Evolutionary conservation across 805 yeast species (phyloP).

Genomic region (Ogataea philodendri): DNA sequence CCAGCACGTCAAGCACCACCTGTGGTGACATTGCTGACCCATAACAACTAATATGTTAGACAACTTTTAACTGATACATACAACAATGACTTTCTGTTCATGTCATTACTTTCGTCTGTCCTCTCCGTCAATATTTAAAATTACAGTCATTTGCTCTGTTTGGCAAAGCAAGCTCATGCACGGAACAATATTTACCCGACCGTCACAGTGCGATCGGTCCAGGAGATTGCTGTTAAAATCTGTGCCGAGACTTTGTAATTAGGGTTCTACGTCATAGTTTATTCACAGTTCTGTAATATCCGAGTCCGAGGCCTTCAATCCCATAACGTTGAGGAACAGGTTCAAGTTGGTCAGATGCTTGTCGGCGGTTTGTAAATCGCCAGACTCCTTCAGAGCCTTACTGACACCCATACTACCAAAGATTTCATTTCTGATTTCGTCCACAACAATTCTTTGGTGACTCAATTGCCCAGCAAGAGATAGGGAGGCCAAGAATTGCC

Average conservation of each 20-base stretch:
- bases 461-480: constrained; percentile 87
- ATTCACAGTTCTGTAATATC: constrained; percentile 73
- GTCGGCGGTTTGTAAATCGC: constrained; percentile 48
- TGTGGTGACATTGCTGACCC: constrained; percentile 19
- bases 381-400: constrained; percentile 40
- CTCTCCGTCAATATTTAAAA: too few relatives aligned
- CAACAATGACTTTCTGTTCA: constrained; percentile 12
- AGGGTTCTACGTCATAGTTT: constrained; percentile 4
- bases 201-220: too few relatives aligned
- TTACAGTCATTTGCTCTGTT: constrained; percentile 1
- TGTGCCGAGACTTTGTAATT: too few relatives aligned
- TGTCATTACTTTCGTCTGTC: too few relatives aligned
- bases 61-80: constrained; percentile 4
- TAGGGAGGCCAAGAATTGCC: constrained; percentile 95
- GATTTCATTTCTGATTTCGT: constrained; percentile 89
- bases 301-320: constrained; percentile 84
- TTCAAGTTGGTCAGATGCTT: constrained; percentile 72
- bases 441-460: constrained; percentile 91
- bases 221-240: constrained; percentile 2
- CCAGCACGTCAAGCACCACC: constrained; percentile 16
- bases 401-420: constrained; percentile 84
- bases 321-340: constrained; percentile 93
- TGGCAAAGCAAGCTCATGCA: constrained; percentile 2
- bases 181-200: constrained; percentile 1
- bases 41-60: constrained; percentile 15